phyloP scores from a whole-genome alignment of 352 stramenopile species.

The Bremia lactucae region DNA sequence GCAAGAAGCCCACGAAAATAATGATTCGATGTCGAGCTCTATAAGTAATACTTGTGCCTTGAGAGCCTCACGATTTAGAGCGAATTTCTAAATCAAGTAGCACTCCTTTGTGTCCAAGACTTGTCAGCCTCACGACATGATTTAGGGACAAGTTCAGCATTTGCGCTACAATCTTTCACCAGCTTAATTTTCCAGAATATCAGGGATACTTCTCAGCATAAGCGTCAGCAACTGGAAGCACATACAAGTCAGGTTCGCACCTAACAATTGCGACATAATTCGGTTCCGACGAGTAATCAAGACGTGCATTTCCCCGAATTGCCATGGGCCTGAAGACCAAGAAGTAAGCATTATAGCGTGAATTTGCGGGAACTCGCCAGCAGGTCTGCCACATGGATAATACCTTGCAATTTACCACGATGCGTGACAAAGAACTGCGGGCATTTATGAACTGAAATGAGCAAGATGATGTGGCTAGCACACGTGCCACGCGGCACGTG shows the following conservation, averaged over 20 bases:
- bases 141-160: constrained; percentile 36
- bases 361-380: constrained; percentile 50
- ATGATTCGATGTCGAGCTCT: constrained; percentile 11
- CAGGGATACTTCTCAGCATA: constrained; percentile 47
- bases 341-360: constrained; percentile 40
- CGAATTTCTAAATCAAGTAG: constrained; percentile 1
- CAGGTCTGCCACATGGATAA: constrained; percentile 60
- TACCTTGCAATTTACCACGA: constrained; percentile 55
- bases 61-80: constrained; percentile 12
- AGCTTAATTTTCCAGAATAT: constrained; percentile 55
- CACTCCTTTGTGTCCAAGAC: constrained; percentile 34
- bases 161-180: constrained; percentile 61
- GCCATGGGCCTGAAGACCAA: constrained; percentile 48
- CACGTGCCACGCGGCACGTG: constrained; percentile 58
- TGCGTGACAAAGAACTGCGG: constrained; percentile 64
- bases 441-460: constrained; percentile 72
- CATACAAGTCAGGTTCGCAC: constrained; percentile 52
- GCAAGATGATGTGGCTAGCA: constrained; percentile 62
- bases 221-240: constrained; percentile 50
- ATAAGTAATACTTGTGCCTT: constrained; percentile 25
- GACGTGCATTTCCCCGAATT: constrained; percentile 60
- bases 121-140: constrained; percentile 10
- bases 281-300: constrained; percentile 45
- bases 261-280: constrained; percentile 62
- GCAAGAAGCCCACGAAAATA: constrained; percentile 19